phyloP scores from a whole-genome alignment of 805 yeast species.

The Jamesozyma hellenica region DNA sequence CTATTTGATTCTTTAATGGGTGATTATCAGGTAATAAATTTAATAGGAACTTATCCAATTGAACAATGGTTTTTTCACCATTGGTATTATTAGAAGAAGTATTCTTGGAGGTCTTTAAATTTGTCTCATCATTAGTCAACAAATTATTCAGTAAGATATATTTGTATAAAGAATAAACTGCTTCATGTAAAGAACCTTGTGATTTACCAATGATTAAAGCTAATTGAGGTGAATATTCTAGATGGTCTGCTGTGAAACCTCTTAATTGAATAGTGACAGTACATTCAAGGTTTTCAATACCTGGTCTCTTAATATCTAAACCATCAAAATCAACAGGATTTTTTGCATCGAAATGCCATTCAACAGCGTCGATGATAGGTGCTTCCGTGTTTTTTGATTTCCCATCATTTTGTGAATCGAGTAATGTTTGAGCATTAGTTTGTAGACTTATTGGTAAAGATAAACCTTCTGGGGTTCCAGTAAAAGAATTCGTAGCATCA shows the following conservation, averaged over 20 bases:
- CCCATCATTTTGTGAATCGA: neutral
- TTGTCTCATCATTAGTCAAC: slow-evolving; percentile 23
- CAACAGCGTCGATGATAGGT: slow-evolving; percentile 36
- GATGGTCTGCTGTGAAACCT: slow-evolving; percentile 57
- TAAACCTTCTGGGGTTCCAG: neutral
- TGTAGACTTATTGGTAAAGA: slow-evolving; percentile 3
- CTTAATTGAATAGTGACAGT: slow-evolving; percentile 74
- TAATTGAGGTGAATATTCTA: slow-evolving; percentile 50
- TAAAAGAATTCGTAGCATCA: neutral
- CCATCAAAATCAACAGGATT: slow-evolving; percentile 68
- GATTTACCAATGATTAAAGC: slow-evolving; percentile 61
- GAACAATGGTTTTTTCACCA: slow-evolving; percentile 45
- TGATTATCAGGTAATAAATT: slow-evolving; percentile 30
- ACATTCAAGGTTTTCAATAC: slow-evolving; percentile 53
- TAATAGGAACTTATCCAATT: slow-evolving; percentile 39
- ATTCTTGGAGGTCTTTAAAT: slow-evolving; percentile 5
- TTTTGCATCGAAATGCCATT: slow-evolving; percentile 75
- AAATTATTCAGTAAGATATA: slow-evolving; percentile 61
- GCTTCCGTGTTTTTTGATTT: neutral
- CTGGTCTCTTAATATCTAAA: slow-evolving; percentile 73
- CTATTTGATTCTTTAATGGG: neutral
- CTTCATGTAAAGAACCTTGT: slow-evolving; percentile 80
- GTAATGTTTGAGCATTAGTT: neutral
- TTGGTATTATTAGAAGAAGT: slow-evolving; percentile 13
- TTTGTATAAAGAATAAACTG: slow-evolving; percentile 71